Base-by-base conservation (phyloP, 2,329 filamentous ascomycete species). In the Cladophialophora yegresii region DNA sequence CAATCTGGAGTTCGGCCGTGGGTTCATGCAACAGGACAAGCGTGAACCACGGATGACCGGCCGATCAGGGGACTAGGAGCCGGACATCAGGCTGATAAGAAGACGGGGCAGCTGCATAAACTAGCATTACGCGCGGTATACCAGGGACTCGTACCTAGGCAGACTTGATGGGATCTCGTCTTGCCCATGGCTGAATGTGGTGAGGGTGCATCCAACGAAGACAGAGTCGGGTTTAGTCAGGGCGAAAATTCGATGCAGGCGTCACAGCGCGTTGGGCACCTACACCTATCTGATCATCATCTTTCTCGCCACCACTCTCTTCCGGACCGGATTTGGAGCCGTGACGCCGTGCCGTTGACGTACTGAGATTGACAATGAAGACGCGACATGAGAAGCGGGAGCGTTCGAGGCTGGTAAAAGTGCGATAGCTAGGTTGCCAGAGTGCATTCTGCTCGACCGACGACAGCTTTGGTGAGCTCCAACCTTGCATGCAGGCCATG, bases 251-350 rank as follows among this genome's bases (percentile, higher is more conserved):
- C 28, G 54, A 10, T 43, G 53, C 30, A 49, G 55, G 54, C 61
- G 58, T 67, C 61, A 62, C 61, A 43, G 54, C 23, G 59, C 43
- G 62, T 67, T 65, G 65, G 65, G 65, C 65, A 65, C 59, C 61
- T 53, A 67, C 61, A 32, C 43, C 54, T 32, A 58, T 45, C 59
- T 61, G 54, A 16, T 45, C 51, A 56, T 51, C 43, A 28, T 33
- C 28, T 8, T 23, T 53, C 20, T 61, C 55, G 62, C 62, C 62
- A 64, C 62, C 43, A 50, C 16, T 20, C 47, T 36, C 57, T 28
- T 22, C 32, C 61, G 33, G 54, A n/a, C 61, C 43, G 54, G 32
- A 45, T 45, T 23, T 63, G 54, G 54, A 47, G 61, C 54, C 32
- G 54, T 28, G 43, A 53, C 30, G 9, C 32, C 22, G 54, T 13